phyloP scores from a whole-genome alignment of 176 grass and related monocot species.

The Eremochloa ophiuroides region DNA sequence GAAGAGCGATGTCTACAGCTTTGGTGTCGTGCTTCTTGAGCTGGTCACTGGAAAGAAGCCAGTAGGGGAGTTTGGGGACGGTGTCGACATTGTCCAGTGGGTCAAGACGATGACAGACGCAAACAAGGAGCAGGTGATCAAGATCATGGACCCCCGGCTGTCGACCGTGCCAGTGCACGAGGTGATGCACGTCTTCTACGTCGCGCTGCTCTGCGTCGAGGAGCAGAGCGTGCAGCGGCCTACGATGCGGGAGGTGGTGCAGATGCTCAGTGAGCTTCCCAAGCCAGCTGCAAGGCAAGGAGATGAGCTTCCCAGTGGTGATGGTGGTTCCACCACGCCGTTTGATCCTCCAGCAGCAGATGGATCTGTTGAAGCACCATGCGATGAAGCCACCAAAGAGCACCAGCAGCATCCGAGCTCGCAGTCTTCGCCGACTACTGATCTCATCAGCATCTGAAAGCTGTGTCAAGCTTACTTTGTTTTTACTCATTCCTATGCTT shows the following conservation, averaged over 20 bases:
- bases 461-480: background rate
- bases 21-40: constrained; percentile 87
- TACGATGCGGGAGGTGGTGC: constrained; percentile 92
- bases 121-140: constrained; percentile 69
- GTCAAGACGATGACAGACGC: constrained; percentile 59
- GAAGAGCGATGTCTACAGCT: constrained; percentile 96
- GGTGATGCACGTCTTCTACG: constrained; percentile 85
- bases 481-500: background rate
- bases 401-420: constrained; percentile 26
- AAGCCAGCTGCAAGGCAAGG: constrained; percentile 25
- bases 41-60: constrained; percentile 82
- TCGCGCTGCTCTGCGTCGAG: constrained; percentile 83
- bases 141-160: constrained; percentile 76
- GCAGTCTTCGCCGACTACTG: constrained; percentile 18
- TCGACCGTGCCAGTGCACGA: constrained; percentile 67
- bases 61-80: constrained; percentile 89
- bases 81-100: constrained; percentile 95
- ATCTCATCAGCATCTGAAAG: constrained; percentile 84
- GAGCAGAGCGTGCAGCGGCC: constrained; percentile 93
- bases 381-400: constrained; percentile 40
- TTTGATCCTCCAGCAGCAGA: background rate
- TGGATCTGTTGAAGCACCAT: constrained; percentile 19
- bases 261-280: constrained; percentile 80
- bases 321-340: background rate
- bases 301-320: constrained; percentile 32